phyloP scores from a whole-genome alignment of 1,284 basidiomycete genomes.

The Mixia osmundae region DNA sequence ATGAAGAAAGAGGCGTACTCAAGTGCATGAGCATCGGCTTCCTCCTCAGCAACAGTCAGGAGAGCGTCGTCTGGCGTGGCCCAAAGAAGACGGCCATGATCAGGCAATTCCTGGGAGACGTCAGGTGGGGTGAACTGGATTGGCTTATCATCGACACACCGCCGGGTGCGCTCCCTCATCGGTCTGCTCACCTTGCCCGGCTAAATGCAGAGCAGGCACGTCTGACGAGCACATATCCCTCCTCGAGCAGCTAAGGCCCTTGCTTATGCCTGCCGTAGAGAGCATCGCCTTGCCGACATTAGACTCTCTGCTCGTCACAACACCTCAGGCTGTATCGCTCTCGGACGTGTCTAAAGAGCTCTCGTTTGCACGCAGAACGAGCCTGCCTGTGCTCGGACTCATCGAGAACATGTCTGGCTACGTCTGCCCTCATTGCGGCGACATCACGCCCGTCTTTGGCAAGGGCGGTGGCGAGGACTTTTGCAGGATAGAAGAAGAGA shows the following conservation, averaged over 20 bases:
- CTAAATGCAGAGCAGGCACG: slow-evolving; percentile 36
- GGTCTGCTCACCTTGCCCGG: not conserved
- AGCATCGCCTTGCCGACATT: slow-evolving; percentile 14
- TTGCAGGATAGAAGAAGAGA: slow-evolving; percentile 12
- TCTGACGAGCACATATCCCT: slow-evolving; percentile 95
- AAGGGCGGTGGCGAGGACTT: slow-evolving; percentile 64
- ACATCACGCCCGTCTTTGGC: slow-evolving; percentile 86
- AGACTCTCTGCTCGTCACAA: slow-evolving; percentile 73
- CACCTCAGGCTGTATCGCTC: slow-evolving; percentile 87
- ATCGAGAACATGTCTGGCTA: slow-evolving; percentile 99
- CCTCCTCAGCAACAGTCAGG: slow-evolving; percentile 51
- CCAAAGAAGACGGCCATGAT: slow-evolving; percentile 99
- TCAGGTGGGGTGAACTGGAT: slow-evolving; percentile 88
- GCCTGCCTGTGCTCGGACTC: slow-evolving; percentile 70
- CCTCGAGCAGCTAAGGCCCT: slow-evolving; percentile 72
- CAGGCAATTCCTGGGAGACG: slow-evolving; percentile 84
- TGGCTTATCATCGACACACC: slow-evolving; percentile 95
- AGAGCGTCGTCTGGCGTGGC: slow-evolving; percentile 93
- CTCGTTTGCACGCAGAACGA: slow-evolving; percentile 71
- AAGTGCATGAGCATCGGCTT: slow-evolving; percentile 96
- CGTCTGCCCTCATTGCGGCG: slow-evolving; percentile 60
- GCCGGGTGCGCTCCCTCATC: slow-evolving; percentile 40
- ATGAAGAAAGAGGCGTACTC: slow-evolving; percentile 32
- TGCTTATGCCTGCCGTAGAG: slow-evolving; percentile 24
- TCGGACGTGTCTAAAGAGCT: slow-evolving; percentile 89